Percentiles rank a stretch among this genome's conserved stretches.
Evolutionary conservation across 768 basidiomycete genomes (phyloP).

Genomic region (Amyloporia xantha): DNA sequence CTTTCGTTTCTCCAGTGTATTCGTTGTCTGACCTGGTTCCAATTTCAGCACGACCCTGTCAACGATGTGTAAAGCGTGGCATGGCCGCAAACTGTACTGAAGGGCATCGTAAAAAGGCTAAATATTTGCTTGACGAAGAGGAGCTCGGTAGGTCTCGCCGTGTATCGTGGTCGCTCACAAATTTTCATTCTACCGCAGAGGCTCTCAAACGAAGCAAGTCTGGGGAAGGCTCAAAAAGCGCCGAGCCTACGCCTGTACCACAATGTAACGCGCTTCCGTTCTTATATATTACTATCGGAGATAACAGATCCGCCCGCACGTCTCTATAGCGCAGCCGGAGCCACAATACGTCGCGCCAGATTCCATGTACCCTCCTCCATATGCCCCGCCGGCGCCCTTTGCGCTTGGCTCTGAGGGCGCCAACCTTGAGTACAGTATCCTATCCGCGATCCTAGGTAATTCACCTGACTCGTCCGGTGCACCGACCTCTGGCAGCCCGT

Average conservation of each 20-base stretch:
- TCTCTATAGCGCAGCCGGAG: slow-evolving; percentile 35
- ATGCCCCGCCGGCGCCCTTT: slow-evolving; percentile 42
- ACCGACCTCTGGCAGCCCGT: slow-evolving; percentile 10
- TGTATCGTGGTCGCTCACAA: slow-evolving; percentile 2
- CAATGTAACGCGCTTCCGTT: slow-evolving; percentile 16
- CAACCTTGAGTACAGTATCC: slow-evolving; percentile 91
- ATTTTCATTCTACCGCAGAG: slow-evolving; percentile 24
- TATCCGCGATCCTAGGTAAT: slow-evolving; percentile 79
- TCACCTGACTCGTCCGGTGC: slow-evolving; percentile 19
- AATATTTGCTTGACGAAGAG: slow-evolving; percentile 91
- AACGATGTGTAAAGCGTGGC: slow-evolving; percentile 91
- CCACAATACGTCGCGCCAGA: slow-evolving; percentile 42
- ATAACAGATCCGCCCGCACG: slow-evolving; percentile 5
- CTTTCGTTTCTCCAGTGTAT: background rate
- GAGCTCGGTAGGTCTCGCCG: slow-evolving; percentile 66
- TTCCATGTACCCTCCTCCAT: slow-evolving; percentile 44
- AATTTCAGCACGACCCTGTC: slow-evolving; percentile 83
- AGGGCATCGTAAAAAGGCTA: slow-evolving; percentile 95
- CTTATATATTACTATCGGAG: slow-evolving; percentile 3
- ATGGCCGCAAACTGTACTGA: slow-evolving; percentile 86
- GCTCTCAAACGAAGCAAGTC: slow-evolving; percentile 31
- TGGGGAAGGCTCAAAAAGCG: slow-evolving; percentile 17
- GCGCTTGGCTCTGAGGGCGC: slow-evolving; percentile 85
- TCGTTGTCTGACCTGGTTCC: background rate
- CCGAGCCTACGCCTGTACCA: slow-evolving; percentile 12